A percentile compares a stretch with the other conserved stretches of the same genome.
Conservation (phyloP, 1,284 basidiomycete species). For the Rhizoctonia solani region DNA sequence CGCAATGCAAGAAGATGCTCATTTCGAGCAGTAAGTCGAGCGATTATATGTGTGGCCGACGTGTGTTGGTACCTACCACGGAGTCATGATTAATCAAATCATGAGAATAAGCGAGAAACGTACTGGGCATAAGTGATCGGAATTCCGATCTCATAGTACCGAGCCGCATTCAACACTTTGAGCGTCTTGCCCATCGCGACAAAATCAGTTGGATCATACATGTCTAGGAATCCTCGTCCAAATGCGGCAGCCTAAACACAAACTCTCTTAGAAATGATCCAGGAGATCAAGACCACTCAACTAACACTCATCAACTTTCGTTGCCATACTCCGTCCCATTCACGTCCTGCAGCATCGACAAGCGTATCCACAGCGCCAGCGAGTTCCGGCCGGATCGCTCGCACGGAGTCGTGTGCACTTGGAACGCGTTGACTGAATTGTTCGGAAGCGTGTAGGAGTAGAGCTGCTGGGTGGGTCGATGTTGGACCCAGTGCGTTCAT, state of each 20-base stretch:
- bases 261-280: neutral
- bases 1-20: conserved; percentile 90
- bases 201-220: conserved; percentile 89
- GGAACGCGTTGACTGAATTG: conserved; percentile 82
- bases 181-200: conserved; percentile 89
- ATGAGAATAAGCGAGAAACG: conserved; percentile 43
- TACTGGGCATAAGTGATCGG: conserved; percentile 92
- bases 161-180: conserved; percentile 93
- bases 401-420: conserved; percentile 91
- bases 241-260: conserved; percentile 92
- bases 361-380: conserved; percentile 89
- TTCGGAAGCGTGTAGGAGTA: conserved; percentile 91
- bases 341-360: conserved; percentile 89
- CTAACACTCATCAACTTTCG: conserved; percentile 79
- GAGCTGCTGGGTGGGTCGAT: conserved; percentile 88
- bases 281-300: conserved; percentile 35
- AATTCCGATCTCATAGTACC: conserved; percentile 90
- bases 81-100: neutral
- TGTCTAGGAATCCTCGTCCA: conserved; percentile 90
- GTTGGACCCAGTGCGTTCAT: conserved; percentile 88
- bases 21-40: conserved; percentile 83
- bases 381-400: conserved; percentile 84
- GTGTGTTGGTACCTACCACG: conserved; percentile 69
- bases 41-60: conserved; percentile 77
- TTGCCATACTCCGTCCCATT: conserved; percentile 92